phyloP scores from a whole-genome alignment of 1,139 yeast species.

The Casaregolazyma suthepensis region DNA sequence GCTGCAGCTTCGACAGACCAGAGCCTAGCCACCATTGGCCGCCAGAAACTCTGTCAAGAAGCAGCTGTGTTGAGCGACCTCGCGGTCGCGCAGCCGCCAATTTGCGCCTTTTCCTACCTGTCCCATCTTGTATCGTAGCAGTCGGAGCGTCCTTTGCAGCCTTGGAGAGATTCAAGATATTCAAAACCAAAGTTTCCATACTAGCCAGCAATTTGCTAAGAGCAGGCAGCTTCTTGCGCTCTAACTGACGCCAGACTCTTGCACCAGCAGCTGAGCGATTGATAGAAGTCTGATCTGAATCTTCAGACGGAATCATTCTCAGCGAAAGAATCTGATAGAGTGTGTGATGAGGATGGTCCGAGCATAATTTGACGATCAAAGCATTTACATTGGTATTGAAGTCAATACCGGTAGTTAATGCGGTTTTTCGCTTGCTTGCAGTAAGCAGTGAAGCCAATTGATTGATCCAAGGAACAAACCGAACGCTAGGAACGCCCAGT shows the following conservation, averaged over 20 bases:
- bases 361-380: slow-evolving; percentile 47
- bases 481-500: slow-evolving; percentile 49
- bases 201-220: background rate
- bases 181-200: slow-evolving; percentile 1
- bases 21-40: slow-evolving; percentile 48
- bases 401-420: slow-evolving; percentile 25
- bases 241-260: slow-evolving; percentile 7
- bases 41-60: slow-evolving; percentile 5
- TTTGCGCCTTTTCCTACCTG: slow-evolving; percentile 3
- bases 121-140: slow-evolving; percentile 2
- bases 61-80: slow-evolving; percentile 2
- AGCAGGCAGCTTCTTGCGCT: background rate
- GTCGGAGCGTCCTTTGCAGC: slow-evolving; percentile 3
- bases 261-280: slow-evolving; percentile 17
- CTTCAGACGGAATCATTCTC: slow-evolving; percentile 5
- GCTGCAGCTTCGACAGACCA: slow-evolving; percentile 35
- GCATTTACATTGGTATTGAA: slow-evolving; percentile 50
- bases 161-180: slow-evolving; percentile 1
- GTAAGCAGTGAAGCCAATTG: slow-evolving; percentile 74
- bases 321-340: slow-evolving; percentile 51
- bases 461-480: slow-evolving; percentile 73
- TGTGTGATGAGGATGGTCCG: slow-evolving; percentile 71
- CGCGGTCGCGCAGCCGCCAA: slow-evolving; percentile 1
- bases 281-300: background rate
- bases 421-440: slow-evolving; percentile 13